These are phyloP conservation scores for Sporothrix pallida DNA, from an alignment of 2,329 filamentous ascomycete species.

Conservation along the genomic window DNA sequence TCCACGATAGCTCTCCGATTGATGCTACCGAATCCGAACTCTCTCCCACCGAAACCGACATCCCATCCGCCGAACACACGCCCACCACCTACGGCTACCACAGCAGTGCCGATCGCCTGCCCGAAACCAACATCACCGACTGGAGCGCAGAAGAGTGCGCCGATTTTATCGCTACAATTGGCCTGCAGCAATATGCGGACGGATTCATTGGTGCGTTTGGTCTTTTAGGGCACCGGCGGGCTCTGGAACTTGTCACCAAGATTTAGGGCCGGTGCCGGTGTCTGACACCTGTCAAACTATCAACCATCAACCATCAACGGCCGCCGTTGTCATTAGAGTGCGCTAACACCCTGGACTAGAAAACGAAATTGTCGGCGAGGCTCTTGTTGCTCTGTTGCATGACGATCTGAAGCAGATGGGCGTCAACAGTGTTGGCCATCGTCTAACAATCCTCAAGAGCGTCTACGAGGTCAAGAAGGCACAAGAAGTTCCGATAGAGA, in stretches of 20 bases:
- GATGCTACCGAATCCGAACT: slow-evolving; percentile 68
- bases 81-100: slow-evolving; percentile 78
- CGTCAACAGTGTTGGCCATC: slow-evolving; percentile 88
- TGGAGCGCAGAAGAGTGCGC: slow-evolving; percentile 89
- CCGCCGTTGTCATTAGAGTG: slow-evolving; percentile 9
- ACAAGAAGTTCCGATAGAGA: slow-evolving; percentile 87
- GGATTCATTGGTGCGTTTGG: slow-evolving; percentile 72
- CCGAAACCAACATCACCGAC: slow-evolving; percentile 76
- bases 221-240: background rate
- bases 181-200: slow-evolving; percentile 81
- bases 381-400: slow-evolving; percentile 84
- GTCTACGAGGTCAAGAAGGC: slow-evolving; percentile 97
- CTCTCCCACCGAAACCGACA: slow-evolving; percentile 74
- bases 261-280: background rate
- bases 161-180: slow-evolving; percentile 82
- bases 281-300: background rate
- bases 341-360: slow-evolving; percentile 57
- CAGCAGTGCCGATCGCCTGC: slow-evolving; percentile 67
- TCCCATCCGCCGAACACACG: slow-evolving; percentile 74
- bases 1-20: slow-evolving; percentile 70
- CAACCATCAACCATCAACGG: no score
- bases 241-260: no score
- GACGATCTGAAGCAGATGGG: slow-evolving; percentile 96
- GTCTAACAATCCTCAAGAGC: slow-evolving; percentile 91
- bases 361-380: slow-evolving; percentile 93